These are phyloP conservation scores for Batkoa obscura DNA, from an alignment of 371 early-diverging fungal genomes.

Conservation along the genomic window DNA sequence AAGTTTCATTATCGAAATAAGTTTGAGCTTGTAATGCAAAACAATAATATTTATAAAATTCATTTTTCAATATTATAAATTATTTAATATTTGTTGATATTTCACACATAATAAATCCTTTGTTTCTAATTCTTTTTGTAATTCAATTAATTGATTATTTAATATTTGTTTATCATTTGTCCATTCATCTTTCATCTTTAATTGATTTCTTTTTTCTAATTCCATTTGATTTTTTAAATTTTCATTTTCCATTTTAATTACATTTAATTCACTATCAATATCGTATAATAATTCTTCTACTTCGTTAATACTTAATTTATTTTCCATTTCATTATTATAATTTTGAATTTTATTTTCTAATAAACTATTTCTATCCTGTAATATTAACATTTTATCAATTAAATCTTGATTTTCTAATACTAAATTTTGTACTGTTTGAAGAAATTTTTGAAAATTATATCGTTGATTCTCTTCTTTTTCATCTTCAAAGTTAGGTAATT, in stretches of 20 bases:
- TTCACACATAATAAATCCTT: background rate
- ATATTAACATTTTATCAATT: background rate
- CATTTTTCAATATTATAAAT: no score
- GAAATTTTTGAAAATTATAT: background rate
- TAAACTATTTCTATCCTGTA: background rate
- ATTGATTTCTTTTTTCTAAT: background rate
- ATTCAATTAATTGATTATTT: background rate
- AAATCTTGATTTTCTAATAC: background rate
- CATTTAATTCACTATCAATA: background rate
- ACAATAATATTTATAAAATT: no score
- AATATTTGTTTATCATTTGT: background rate
- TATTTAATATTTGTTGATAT: background rate
- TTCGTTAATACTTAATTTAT: background rate
- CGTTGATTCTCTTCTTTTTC: background rate
- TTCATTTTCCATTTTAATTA: background rate
- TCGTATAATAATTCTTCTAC: background rate
- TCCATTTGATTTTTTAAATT: background rate
- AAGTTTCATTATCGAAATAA: no score
- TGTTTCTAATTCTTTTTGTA: background rate
- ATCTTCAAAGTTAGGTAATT: background rate
- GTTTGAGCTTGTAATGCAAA: no score
- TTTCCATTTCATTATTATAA: background rate
- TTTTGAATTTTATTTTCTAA: background rate
- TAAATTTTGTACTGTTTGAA: background rate
- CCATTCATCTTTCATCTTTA: background rate